Conservation (phyloP, 768 basidiomycete genomes). For the Lyophyllum atratum region DNA sequence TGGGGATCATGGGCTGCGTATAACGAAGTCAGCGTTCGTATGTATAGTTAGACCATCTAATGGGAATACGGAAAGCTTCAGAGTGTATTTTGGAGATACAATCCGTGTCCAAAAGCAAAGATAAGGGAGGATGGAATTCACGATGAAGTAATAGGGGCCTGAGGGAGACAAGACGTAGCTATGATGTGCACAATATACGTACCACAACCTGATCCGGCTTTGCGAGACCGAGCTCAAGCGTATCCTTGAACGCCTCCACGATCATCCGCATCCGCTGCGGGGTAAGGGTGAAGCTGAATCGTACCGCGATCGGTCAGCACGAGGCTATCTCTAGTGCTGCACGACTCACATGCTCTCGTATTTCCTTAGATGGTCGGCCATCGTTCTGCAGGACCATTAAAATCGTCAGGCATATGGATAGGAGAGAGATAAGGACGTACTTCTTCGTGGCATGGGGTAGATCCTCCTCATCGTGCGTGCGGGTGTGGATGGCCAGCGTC, state of each 20-base stretch:
- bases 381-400: conserved; percentile 57
- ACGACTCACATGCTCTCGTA: conserved; percentile 79
- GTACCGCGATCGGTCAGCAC: conserved; percentile 6
- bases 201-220: conserved; percentile 88
- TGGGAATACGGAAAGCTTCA: too few species aligned
- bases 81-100: neutral
- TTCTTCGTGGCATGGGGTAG: conserved; percentile 95
- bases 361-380: conserved; percentile 92
- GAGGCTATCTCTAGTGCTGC: neutral
- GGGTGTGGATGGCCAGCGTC: conserved; percentile 83
- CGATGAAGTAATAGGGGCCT: conserved; percentile 1
- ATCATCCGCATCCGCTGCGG: conserved; percentile 96
- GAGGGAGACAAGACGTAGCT: neutral
- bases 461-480: conserved; percentile 84
- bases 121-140: neutral
- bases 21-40: conserved; percentile 10
- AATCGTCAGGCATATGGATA: conserved; percentile 5
- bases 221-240: conserved; percentile 82
- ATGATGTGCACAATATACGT: conserved; percentile 35
- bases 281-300: conserved; percentile 75
- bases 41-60: neutral
- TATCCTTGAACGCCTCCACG: conserved; percentile 93
- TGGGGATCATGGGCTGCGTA: conserved; percentile 94
- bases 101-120: neutral
- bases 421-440: conserved; percentile 39